These are phyloP conservation scores for Talaromyces sp. DNA, from an alignment of 2,329 filamentous ascomycete genomes.

Conservation along the genomic window DNA sequence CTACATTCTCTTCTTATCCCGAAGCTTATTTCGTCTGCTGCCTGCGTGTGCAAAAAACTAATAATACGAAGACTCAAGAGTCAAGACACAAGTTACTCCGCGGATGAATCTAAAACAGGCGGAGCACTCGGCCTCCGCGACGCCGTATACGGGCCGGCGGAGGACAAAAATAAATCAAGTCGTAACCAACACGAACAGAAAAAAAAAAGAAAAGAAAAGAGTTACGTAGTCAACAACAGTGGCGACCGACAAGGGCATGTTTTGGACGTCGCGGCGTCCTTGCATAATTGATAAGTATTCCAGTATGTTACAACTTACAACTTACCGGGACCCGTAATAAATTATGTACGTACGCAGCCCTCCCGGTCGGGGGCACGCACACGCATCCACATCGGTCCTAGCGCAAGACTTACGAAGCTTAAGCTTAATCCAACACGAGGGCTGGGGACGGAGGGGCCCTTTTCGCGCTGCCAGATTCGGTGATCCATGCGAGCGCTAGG, in stretches of 20 bases:
- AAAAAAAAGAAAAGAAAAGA: too few relatives aligned
- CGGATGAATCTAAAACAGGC: too few relatives aligned
- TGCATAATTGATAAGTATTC: neutral
- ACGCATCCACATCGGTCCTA: conserved; percentile 12
- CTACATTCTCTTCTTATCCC: neutral
- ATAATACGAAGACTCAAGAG: too few relatives aligned
- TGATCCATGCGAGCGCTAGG: conserved; percentile 7
- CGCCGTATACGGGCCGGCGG: too few relatives aligned
- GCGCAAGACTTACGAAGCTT: conserved; percentile 34
- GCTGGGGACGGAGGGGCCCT: conserved; percentile 10
- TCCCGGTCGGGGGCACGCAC: too few relatives aligned
- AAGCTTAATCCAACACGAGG: conserved; percentile 43
- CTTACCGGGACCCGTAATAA: neutral
- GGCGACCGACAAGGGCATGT: neutral
- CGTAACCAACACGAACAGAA: too few relatives aligned
- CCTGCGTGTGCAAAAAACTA: too few relatives aligned
- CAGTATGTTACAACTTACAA: neutral
- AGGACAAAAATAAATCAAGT: neutral
- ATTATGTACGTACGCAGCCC: neutral
- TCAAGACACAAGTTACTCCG: too few relatives aligned
- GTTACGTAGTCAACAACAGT: too few relatives aligned
- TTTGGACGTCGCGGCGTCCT: neutral
- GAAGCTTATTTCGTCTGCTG: neutral
- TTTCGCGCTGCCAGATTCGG: neutral
- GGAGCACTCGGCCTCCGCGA: too few relatives aligned